Evolutionary conservation across 2,329 filamentous ascomycete genomes (phyloP), one percentile per base, ranked within the genome.

Genomic region (Phyllosticta paracitricarpa): DNA sequence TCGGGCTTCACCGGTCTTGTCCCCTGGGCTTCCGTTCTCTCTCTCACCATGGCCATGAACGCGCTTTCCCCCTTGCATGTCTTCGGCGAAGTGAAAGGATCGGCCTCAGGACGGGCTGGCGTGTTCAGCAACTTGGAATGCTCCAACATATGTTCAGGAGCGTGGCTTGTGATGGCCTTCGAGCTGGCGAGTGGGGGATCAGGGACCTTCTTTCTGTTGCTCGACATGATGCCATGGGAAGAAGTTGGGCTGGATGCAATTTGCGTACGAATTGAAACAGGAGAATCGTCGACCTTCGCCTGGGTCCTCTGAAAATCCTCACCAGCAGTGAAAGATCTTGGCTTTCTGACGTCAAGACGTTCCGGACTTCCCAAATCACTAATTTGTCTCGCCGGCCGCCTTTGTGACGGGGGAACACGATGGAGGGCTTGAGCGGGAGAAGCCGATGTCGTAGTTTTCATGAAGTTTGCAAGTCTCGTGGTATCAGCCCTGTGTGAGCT

Each of bases 181-280:
- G 75, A 77, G 4, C 71, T 70, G 54, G 70, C 72, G 51, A 67
- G 65, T 26, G 76, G 75, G 22, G 73, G 77, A 68, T 64, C 75
- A 72, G 68, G 78, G 66, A 69, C 67, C 65, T 63, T 75, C 70
- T 69, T 79, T 51, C 66, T 72, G 58, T 77, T 78, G 66, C 75
- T 77, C 1, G 75, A 76, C 10, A 76, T 63, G 12, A 72, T 65
- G 7, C 6, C 14, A n/a, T n/a, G 14, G n/a, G 40, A 48, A 48
- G 12, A 48, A 17, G 40, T 5, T n/a, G 40, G 40, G 40, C 40
- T 48, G 6, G 14, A 7, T n/a, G 14, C 40, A 5, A 4, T 48
- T 48, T n/a, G 40, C 17, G 40, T n/a, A 17, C 40, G 40, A n/a
- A 17, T n/a, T n/a, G n/a, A n/a, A 48, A n/a, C 40, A n/a, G 14